Base-by-base conservation (phyloP, 208 protist species). In the Kentomonas sorsogonicus region DNA sequence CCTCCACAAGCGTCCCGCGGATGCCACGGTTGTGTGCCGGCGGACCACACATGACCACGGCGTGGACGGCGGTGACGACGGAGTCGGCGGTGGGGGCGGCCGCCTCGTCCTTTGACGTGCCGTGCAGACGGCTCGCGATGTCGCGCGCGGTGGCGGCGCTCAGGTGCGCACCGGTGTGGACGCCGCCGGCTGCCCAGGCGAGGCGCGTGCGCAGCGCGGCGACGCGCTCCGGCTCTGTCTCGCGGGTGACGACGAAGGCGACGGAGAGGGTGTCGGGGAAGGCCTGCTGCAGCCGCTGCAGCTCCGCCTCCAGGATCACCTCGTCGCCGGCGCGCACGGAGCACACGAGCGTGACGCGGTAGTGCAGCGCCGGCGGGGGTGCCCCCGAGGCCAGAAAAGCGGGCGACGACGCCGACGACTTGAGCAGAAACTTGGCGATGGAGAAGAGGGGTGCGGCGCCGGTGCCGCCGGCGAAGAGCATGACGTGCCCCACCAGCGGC, bases 381-480 rank as follows among this genome's bases (percentile, higher is more conserved):
- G n/a, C n/a, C n/a, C n/a, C n/a, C n/a, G n/a, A n/a, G n/a, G n/a
- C n/a, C n/a, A n/a, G n/a, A n/a, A n/a, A n/a, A n/a, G n/a, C n/a
- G n/a, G n/a, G n/a, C n/a, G n/a, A n/a, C n/a, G 70, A 62, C 2
- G 63, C 33, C 36, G 79, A 63, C 10, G 57, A 56, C 47, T 53
- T 31, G 4, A 87, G 76, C 22, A 86, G 44, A 40, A 79, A 48
- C 25, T 22, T 30, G 1, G 71, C 66, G 46, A 89, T 84, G 47
- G 79, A 36, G 72, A 82, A 92, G 16, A 92, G 41, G 2, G 81
- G 78, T 20, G 71, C 55, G 5, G 83, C 30, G 39, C 85, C 85
- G 10, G 77, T 85, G 43, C 85, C 85, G 38, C 78, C 85, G 10
- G 71, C 78, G 34, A 89, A 26, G 18, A 89, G 72, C 52, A 89